Evolutionary conservation across 2,329 filamentous ascomycete species (phyloP).

Genomic region (Aschersonia sp.): DNA sequence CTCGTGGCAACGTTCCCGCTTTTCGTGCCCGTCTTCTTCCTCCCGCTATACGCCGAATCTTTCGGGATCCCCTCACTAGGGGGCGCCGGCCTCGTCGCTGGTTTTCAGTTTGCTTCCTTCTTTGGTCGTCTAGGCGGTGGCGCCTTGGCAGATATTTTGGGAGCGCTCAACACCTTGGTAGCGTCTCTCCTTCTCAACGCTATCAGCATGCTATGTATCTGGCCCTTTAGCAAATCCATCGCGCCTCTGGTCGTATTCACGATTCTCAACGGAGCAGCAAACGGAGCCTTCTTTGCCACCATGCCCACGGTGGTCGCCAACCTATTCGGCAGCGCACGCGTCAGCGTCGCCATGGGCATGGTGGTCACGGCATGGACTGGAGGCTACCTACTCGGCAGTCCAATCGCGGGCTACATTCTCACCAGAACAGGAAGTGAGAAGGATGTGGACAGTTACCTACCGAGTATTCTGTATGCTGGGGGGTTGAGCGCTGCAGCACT

Average conservation of each 20-base stretch:
- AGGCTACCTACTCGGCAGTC: slow-evolving; percentile 37
- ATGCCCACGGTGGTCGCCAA: slow-evolving; percentile 46
- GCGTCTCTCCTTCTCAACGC: slow-evolving; percentile 32
- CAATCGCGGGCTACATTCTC: slow-evolving; percentile 43
- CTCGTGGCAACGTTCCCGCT: slow-evolving; percentile 41
- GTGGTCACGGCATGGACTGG: slow-evolving; percentile 43
- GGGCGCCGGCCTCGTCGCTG: slow-evolving; percentile 41
- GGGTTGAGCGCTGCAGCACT: slow-evolving; percentile 28
- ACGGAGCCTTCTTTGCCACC: slow-evolving; percentile 45
- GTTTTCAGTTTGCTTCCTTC: slow-evolving; percentile 43
- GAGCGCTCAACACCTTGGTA: slow-evolving; percentile 37
- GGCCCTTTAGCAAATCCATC: slow-evolving; percentile 23
- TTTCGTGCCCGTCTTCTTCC: slow-evolving; percentile 44
- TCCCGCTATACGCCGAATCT: slow-evolving; percentile 36
- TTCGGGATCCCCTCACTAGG: slow-evolving; percentile 32
- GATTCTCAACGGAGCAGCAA: slow-evolving; percentile 40
- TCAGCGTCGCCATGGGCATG: slow-evolving; percentile 44
- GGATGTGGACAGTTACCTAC: slow-evolving; percentile 35
- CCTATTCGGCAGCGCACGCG: slow-evolving; percentile 37
- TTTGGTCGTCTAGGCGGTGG: slow-evolving; percentile 19
- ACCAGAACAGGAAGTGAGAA: slow-evolving; percentile 34
- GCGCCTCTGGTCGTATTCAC: slow-evolving; percentile 38
- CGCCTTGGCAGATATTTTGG: slow-evolving; percentile 22
- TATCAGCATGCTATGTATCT: slow-evolving; percentile 41
- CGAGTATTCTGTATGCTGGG: slow-evolving; percentile 45